Conservation (phyloP, 352 stramenopile genomes). For the Globisporangium mamillatum region DNA sequence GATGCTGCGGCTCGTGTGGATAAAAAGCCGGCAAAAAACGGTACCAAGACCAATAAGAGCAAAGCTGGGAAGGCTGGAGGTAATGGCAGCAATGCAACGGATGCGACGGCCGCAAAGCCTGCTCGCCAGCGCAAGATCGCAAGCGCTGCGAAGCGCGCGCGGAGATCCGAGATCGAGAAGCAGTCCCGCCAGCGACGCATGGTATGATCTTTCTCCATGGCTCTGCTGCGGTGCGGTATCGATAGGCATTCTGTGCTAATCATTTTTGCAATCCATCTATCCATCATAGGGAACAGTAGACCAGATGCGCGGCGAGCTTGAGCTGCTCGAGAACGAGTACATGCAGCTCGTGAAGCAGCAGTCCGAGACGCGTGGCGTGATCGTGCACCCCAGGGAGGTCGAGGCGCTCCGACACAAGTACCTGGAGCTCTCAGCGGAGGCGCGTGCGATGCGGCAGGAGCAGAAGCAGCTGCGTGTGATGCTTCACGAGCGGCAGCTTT, state of each 20-base stretch:
- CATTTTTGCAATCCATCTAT: too few species aligned
- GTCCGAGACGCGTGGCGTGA: slow-evolving; percentile 21
- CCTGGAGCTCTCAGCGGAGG: slow-evolving; percentile 39
- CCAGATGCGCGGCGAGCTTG: slow-evolving; percentile 52
- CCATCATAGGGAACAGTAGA: slow-evolving; percentile 35
- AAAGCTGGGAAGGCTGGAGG: neutral
- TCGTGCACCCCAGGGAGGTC: slow-evolving; percentile 30
- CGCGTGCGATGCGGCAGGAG: slow-evolving; percentile 41
- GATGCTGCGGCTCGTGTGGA: neutral
- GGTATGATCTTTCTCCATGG: neutral
- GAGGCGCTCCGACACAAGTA: slow-evolving; percentile 29
- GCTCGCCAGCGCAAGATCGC: slow-evolving; percentile 5
- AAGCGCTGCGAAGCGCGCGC: slow-evolving; percentile 31
- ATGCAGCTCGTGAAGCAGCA: slow-evolving; percentile 26
- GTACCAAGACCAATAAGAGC: neutral
- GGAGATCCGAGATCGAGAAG: slow-evolving; percentile 61
- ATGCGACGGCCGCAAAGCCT: neutral
- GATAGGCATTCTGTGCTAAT: too few species aligned
- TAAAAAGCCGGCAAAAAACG: neutral
- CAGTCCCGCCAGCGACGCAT: slow-evolving; percentile 47
- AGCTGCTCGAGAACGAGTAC: slow-evolving; percentile 46
- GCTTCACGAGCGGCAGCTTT: slow-evolving; percentile 55
- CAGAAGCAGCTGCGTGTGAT: slow-evolving; percentile 46
- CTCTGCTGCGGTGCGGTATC: too few species aligned
- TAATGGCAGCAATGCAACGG: neutral